Conservation (phyloP, 352 stramenopile genomes). For the Plasmopara viticola region DNA sequence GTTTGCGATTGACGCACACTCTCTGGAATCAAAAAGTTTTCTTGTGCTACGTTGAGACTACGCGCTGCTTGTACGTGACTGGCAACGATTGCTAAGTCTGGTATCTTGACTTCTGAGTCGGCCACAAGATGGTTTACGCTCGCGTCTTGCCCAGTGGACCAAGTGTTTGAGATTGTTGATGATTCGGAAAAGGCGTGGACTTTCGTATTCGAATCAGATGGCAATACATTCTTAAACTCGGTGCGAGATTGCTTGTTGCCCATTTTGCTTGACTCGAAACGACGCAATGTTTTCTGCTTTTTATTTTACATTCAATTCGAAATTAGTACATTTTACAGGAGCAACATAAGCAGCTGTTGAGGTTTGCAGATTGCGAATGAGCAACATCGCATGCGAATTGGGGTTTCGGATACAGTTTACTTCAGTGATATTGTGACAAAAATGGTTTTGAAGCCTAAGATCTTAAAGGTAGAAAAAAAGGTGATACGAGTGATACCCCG, state of each 20-base stretch:
- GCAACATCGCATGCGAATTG: no score
- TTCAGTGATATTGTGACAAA: no score
- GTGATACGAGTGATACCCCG: no score
- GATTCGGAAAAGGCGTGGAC: constrained; percentile 7
- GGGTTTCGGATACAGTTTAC: no score
- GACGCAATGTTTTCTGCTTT: no score
- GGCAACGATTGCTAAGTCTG: constrained; percentile 13
- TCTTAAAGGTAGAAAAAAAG: no score
- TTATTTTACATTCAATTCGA: no score
- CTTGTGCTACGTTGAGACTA: constrained; percentile 9
- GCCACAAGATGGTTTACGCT: background rate
- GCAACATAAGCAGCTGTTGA: no score
- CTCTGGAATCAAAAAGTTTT: constrained; percentile 37
- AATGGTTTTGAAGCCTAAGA: no score
- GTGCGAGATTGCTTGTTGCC: constrained; percentile 27
- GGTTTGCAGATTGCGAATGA: no score
- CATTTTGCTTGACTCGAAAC: constrained; percentile 9
- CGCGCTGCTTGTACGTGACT: constrained; percentile 16
- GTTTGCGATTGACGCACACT: constrained; percentile 52
- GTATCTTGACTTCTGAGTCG: constrained; percentile 1
- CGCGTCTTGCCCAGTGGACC: background rate
- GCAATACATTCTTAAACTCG: constrained; percentile 28
- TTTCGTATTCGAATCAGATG: constrained; percentile 11
- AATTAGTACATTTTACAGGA: no score
- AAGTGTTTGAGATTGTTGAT: constrained; percentile 14